phyloP scores from a whole-genome alignment of 106 monocot genomes.

The Apostasia shenzhenica region DNA sequence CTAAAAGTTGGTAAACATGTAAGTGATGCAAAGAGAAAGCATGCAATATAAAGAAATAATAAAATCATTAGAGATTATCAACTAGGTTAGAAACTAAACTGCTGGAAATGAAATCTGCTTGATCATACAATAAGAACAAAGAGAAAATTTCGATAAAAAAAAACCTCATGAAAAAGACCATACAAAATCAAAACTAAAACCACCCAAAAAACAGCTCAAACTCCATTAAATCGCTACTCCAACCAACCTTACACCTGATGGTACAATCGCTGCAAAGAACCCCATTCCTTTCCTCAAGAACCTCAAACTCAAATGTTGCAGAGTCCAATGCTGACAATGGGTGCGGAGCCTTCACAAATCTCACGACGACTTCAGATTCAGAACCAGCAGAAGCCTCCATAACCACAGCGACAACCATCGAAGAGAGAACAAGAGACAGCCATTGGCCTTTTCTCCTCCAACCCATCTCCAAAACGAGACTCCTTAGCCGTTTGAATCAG shows the following conservation, averaged over 20 bases:
- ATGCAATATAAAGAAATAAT: not conserved
- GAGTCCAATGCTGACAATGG: slow-evolving; percentile 26
- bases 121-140: too few species aligned
- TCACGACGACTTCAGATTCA: slow-evolving; percentile 16
- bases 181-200: not conserved
- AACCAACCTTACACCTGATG: slow-evolving; percentile 50
- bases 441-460: slow-evolving; percentile 12
- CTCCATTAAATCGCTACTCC: not conserved
- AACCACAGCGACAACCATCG: not conserved
- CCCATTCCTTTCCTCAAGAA: slow-evolving; percentile 18
- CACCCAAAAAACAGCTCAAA: too few species aligned
- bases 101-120: not conserved
- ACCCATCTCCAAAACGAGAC: slow-evolving; percentile 13
- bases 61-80: not conserved
- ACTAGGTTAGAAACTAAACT: not conserved
- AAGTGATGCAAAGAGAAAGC: not conserved
- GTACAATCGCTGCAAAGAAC: slow-evolving; percentile 27
- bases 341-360: slow-evolving; percentile 26
- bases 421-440: slow-evolving; percentile 12
- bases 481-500: not conserved
- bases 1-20: too few species aligned
- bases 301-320: slow-evolving; percentile 49
- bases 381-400: slow-evolving; percentile 12
- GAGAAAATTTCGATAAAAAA: not conserved
- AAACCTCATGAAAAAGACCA: not conserved